Conservation (phyloP, 2,329 filamentous ascomycete genomes). For the Leptographium lundbergii region DNA sequence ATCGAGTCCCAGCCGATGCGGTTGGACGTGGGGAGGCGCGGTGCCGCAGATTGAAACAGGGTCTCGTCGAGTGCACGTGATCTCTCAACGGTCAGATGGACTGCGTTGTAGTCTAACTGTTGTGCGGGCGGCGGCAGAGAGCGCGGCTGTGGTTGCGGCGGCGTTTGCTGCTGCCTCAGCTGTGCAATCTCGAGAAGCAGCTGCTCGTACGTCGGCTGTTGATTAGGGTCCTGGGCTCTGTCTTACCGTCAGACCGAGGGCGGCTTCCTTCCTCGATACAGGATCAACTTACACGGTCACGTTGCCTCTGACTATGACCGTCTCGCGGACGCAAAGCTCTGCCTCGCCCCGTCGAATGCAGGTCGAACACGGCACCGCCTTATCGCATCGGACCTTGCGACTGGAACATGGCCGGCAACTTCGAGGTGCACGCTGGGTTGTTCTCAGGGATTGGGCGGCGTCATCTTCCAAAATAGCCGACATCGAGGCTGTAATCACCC, state of each 20-base stretch:
- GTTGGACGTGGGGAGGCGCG: background rate
- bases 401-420: constrained; percentile 14
- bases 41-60: background rate
- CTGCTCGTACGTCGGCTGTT: background rate
- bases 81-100: background rate
- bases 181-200: background rate
- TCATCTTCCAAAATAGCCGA: background rate
- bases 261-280: background rate
- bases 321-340: background rate
- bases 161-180: background rate
- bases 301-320: background rate
- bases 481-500: background rate
- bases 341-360: constrained; percentile 14
- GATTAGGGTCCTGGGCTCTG: background rate
- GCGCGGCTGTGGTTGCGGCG: background rate
- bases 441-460: background rate
- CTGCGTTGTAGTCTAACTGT: background rate
- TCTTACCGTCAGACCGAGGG: background rate
- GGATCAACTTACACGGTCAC: background rate
- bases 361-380: constrained; percentile 13
- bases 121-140: background rate
- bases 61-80: background rate
- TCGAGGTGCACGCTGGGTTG: constrained; percentile 13
- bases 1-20: background rate
- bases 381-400: constrained; percentile 17